Conservation (phyloP, 345 rosid genomes). For the Theobroma cacao region DNA sequence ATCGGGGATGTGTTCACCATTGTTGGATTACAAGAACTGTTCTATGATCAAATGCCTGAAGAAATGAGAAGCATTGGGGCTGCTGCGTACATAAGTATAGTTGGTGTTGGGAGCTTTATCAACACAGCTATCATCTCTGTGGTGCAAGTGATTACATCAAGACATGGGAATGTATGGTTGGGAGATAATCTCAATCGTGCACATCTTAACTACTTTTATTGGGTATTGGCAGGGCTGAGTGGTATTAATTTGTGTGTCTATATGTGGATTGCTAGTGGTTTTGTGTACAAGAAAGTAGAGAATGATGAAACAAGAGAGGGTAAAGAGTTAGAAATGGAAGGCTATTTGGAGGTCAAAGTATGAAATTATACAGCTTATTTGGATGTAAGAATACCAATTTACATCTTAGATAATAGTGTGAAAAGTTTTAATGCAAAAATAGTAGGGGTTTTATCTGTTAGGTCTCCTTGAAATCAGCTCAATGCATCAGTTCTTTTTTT, state of each 20-base stretch:
- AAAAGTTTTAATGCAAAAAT: background rate
- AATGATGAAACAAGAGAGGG: constrained; percentile 1
- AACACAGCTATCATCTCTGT: constrained; percentile 52
- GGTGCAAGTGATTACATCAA: constrained; percentile 48
- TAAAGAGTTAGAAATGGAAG: background rate
- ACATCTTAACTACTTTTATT: constrained; percentile 59
- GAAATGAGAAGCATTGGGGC: constrained; percentile 86
- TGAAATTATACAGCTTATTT: background rate
- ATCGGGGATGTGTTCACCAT: constrained; percentile 62
- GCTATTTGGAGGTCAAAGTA: background rate
- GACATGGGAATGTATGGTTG: constrained; percentile 53
- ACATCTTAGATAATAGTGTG: background rate
- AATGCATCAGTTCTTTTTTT: too few relatives aligned
- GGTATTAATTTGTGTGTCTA: constrained; percentile 52
- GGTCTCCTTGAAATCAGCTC: background rate
- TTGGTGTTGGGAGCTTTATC: constrained; percentile 76
- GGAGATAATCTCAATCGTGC: constrained; percentile 66
- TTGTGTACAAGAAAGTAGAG: constrained; percentile 60
- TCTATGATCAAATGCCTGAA: constrained; percentile 88
- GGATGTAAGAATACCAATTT: background rate
- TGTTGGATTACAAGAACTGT: constrained; percentile 83
- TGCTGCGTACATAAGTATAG: constrained; percentile 55
- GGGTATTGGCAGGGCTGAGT: constrained; percentile 69
- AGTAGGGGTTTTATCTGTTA: background rate
- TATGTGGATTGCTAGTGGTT: constrained; percentile 49